Base-by-base conservation (phyloP, 2,329 filamentous ascomycete genomes). In the Alternaria panax region DNA sequence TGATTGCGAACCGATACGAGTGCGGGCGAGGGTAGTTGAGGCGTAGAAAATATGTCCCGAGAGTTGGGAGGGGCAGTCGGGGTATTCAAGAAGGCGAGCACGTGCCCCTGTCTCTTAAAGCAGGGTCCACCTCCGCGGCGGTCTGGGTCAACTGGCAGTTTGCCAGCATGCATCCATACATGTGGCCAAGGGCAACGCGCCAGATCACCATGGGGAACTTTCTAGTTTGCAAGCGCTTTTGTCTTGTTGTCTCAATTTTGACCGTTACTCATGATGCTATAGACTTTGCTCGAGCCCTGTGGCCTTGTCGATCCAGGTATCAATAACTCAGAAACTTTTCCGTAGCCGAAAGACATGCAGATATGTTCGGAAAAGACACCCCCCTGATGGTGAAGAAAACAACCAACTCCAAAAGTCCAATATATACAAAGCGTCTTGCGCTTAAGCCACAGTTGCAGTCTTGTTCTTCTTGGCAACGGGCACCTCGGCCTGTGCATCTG, bases 381-480 rank as follows among this genome's bases (percentile, higher is more conserved):
- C 60, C 38, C 64, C 53, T 60, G 55, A 67, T 24, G 60, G 61
- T 48, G 48, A 57, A 63, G 38, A 60, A 69, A 66, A 40, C 57
- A 59, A 48, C 47, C 54, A 71, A 75, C 68, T 66, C 70, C 68
- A 60, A 43, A 54, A 27, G 63, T 40, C 54, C 54, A 46, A 25
- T 50, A 59, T 63, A 54, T 66, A 60, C 43, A 60, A 30, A 51
- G 22, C 25, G 51, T 57, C 50, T 32, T 20, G 28, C 42, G 53
- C 57, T 65, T 76, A 83, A 74, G 80, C 73, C 51, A 80, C 78
- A 50, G 75, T 72, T 38, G 72, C 75, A 46, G 79, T 80, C 75
- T 78, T 80, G 59, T 75, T 79, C 80, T 84, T 85, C 81, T 85
- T 84, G 66, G 79, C 75, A 25, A 69, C 71, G 22, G 82, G 81